Evolutionary conservation across 331 rosid species (phyloP), one percentile per base, ranked within the genome.

Genomic region (Stylosanthes scabra): DNA sequence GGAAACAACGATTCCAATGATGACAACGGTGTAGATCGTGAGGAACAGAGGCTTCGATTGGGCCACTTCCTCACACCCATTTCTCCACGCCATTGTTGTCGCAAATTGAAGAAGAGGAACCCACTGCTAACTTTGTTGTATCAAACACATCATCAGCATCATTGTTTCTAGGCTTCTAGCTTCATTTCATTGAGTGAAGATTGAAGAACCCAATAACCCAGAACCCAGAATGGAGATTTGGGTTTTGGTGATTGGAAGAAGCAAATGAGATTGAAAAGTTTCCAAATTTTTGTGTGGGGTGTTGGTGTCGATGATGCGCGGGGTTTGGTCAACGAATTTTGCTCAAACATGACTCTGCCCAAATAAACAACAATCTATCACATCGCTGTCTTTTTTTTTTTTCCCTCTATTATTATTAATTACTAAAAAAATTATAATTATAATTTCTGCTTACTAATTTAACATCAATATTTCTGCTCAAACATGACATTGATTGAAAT

Each of bases 31-130:
- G 81, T 91, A 95, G 72, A 95, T 78, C 68, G 93, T 82, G 65
- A 92, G 71, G 78, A 95, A 95, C 52, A 95, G 79, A 16, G 97
- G 91, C 82, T 76, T 90, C 5, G 93, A 77, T 51, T 85, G 86
- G 8, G 83, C 77, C 45, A 81, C 81, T 41, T 91, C 91, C 41
- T 85, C 83, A 6, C 89, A 81, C 71, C 84, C 83, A 66, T 80
- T 84, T 62, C 83, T 68, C 91, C 85, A 88, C 3, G 72, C 90
- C 97, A 91, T 91, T 72, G 31, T 1, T 8, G 10, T 63, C 42
- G 64, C 46, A 46, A 68, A 62, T 54, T 74, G 52, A 69, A 4
- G 60, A 10, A 44, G 6, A 34, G 14, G 15, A 31, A 52, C 5
- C 5, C 13, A 57, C 42, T 34, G 39, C 39, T 5, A 62, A 9